A percentile compares a stretch with the other conserved stretches of the same genome.
Conservation (phyloP, 768 basidiomycete genomes). For the Russula brevipes region DNA sequence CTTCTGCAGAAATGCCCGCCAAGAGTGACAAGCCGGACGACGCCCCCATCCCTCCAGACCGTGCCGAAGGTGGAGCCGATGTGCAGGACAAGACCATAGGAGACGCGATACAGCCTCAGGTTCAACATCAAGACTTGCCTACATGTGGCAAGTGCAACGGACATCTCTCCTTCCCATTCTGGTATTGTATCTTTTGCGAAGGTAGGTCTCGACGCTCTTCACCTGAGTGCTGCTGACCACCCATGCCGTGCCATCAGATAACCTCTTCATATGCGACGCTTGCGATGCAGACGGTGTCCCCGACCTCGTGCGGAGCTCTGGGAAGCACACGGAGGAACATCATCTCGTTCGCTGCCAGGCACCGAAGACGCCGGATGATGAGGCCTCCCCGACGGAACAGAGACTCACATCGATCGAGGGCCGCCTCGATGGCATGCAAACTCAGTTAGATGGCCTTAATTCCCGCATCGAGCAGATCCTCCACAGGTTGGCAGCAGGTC, state of each 20-base stretch:
- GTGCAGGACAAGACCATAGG: not conserved
- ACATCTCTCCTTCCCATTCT: constrained; percentile 28
- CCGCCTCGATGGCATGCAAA: not conserved
- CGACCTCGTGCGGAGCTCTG: not conserved
- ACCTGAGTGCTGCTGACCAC: not conserved
- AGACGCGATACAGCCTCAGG: not conserved
- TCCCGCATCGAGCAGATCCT: not conserved
- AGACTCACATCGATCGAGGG: constrained; percentile 1
- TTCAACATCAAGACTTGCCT: not conserved
- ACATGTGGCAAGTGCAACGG: constrained; percentile 27
- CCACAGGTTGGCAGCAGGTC: not conserved
- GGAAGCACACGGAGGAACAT: constrained; percentile 3
- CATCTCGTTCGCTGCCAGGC: constrained; percentile 15
- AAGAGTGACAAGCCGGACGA: not conserved
- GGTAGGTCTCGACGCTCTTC: constrained; percentile 6
- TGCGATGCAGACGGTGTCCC: not conserved
- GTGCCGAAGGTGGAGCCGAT: not conserved
- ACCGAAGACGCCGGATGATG: not conserved
- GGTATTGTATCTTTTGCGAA: constrained; percentile 33
- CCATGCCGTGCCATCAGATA: not conserved
- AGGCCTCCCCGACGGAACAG: not conserved
- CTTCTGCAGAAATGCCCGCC: too few relatives aligned
- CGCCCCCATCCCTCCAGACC: not conserved
- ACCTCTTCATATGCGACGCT: constrained; percentile 15
- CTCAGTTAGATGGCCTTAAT: not conserved